Evolutionary conservation across 306 rosid species (phyloP), one percentile per base, ranked within the genome.

Genomic region (Amphicarpaea edgeworthii): DNA sequence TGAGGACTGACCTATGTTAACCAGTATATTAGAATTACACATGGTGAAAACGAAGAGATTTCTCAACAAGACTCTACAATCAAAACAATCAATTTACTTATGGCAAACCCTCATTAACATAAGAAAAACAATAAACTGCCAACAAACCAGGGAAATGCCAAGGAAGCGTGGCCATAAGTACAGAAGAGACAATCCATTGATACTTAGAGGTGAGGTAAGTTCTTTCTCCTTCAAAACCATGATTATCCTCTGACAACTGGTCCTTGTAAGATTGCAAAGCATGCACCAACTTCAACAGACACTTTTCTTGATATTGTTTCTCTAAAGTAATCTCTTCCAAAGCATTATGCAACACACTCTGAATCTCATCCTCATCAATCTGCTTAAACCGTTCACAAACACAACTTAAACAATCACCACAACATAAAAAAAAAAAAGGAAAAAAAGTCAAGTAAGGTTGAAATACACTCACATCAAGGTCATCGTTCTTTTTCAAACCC

Each of bases 161-260:
- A 59, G 98, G 95, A 75, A 94, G 93, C 43, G 85, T 74, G 53
- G 96, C 90, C 98, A 87, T 90, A 37, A 91, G 98, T 65, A 87
- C 85, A 28, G 98, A 94, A 75, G 96, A 88, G 70, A 88, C 96
- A 10, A 82, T 81, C 50, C 89, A 75, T 42, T 90, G 97, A 77
- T 88, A 88, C 78, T 86, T 90, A 5, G 98, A 79, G 41, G 87
- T 80, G 60, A 91, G 94, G 82, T 81, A 71, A 19, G 20, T 75
- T 24, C 82, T 84, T 70, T 87, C 91, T 9, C 82, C 81, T 54
- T 83, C 88, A 19, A 79, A 85, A 42, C 73, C 40, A 64, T 66
- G 82, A 21, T 70, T 85, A 83, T 87, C 87, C 81, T 75, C 90
- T 12, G 84, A 54, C 70, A 65, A 73, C 79, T 77, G 74, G 80